Evolutionary conservation across 345 rosid species (phyloP).

Genomic region (Hypericum perforatum): DNA sequence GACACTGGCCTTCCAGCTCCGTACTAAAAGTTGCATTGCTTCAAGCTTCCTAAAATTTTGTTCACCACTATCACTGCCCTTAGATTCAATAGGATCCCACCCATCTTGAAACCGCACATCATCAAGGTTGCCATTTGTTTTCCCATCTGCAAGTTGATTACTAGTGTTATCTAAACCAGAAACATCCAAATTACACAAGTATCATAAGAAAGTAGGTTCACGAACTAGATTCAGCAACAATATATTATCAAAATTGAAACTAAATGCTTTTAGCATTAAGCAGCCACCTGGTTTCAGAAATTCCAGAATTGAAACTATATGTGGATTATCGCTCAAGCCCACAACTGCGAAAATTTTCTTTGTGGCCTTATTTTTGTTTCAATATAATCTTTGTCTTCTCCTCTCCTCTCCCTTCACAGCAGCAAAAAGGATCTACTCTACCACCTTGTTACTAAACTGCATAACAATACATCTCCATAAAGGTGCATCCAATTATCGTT

Average conservation of each 20-base stretch:
- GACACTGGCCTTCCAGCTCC: constrained; percentile 40
- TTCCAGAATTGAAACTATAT: no score
- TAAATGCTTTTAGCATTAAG: no score
- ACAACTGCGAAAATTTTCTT: no score
- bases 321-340: no score
- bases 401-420: no score
- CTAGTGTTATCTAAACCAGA: neutral
- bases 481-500: neutral
- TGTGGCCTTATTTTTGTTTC: no score
- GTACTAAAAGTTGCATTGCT: constrained; percentile 30
- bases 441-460: neutral
- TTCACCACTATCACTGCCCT: constrained; percentile 37
- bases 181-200: neutral
- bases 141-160: constrained; percentile 27
- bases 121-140: constrained; percentile 24
- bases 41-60: constrained; percentile 58
- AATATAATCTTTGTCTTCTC: no score
- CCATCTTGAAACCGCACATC: constrained; percentile 31
- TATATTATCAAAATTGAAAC: no score
- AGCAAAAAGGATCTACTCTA: no score
- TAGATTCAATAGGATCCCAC: constrained; percentile 29
- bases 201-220: neutral
- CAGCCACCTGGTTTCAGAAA: no score
- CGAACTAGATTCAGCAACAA: no score
- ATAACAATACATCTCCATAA: neutral